phyloP scores from a whole-genome alignment of 768 basidiomycete genomes.

The Pleurotus djamor region DNA sequence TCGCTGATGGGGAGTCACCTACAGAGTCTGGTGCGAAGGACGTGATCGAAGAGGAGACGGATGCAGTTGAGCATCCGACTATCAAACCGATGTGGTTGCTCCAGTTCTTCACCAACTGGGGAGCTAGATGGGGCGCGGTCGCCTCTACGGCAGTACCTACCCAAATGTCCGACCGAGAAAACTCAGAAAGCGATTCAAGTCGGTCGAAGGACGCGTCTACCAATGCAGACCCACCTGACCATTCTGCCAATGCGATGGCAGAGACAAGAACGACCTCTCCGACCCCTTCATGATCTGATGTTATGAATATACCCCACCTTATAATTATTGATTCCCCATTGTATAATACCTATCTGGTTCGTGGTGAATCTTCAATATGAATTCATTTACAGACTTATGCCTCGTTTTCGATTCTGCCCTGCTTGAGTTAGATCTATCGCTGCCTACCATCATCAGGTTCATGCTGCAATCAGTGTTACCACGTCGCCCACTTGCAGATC shows the following conservation, averaged over 20 bases:
- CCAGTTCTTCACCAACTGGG: conserved; percentile 77
- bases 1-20: conserved; percentile 2
- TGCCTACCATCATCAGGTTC: too few species aligned
- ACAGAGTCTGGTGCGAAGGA: conserved; percentile 23
- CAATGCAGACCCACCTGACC: neutral
- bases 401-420: too few species aligned
- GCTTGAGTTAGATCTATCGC: too few species aligned
- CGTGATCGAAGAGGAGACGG: conserved; percentile 45
- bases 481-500: too few species aligned
- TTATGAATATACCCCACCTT: too few species aligned
- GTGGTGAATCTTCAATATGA: too few species aligned
- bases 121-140: conserved; percentile 54
- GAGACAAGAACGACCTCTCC: too few species aligned
- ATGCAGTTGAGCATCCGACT: conserved; percentile 52
- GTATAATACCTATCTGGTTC: too few species aligned
- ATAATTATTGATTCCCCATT: too few species aligned
- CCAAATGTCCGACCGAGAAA: neutral
- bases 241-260: neutral
- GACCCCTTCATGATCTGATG: too few species aligned
- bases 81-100: conserved; percentile 79
- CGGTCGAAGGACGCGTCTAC: neutral
- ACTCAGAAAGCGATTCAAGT: neutral
- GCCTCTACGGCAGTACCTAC: conserved; percentile 2
- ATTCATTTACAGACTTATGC: too few species aligned
- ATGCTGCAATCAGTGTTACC: too few species aligned